A percentile compares a stretch with the other conserved stretches of the same genome.
Conservation (phyloP, 2,329 filamentous ascomycete species). For the Didymella pinodella region DNA sequence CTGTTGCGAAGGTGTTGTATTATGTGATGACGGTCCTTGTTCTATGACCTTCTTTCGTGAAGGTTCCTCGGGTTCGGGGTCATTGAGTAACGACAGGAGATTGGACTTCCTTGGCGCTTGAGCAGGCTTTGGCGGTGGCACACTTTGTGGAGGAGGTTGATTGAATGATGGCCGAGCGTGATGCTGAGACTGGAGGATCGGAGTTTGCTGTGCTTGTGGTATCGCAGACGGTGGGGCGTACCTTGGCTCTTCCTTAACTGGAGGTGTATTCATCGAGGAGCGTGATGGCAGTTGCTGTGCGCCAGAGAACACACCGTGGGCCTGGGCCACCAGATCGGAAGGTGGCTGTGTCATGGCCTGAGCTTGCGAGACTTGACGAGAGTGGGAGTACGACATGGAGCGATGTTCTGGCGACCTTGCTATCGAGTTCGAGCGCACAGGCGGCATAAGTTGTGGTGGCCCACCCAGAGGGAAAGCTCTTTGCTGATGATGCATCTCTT, state of each 20-base stretch:
- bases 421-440: constrained; percentile 37
- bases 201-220: constrained; percentile 32
- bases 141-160: constrained; percentile 31
- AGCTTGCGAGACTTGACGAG: constrained; percentile 36
- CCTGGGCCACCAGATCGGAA: constrained; percentile 33
- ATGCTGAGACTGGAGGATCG: constrained; percentile 32
- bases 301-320: constrained; percentile 26
- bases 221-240: constrained; percentile 34
- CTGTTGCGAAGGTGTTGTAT: constrained; percentile 47
- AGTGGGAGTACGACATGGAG: constrained; percentile 40
- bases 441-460: constrained; percentile 32
- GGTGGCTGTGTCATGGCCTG: constrained; percentile 34
- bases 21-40: constrained; percentile 45
- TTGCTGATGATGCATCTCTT: constrained; percentile 39
- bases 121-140: constrained; percentile 37
- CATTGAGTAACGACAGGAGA: constrained; percentile 50
- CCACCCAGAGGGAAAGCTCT: constrained; percentile 35
- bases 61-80: constrained; percentile 48
- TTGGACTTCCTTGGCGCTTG: constrained; percentile 50
- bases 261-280: constrained; percentile 39
- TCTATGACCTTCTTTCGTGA: constrained; percentile 46
- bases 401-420: constrained; percentile 45
- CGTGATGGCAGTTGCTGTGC: constrained; percentile 37
- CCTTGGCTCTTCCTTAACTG: constrained; percentile 47
- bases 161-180: constrained; percentile 32